Conservation (phyloP, 1,284 basidiomycete species). For the Somion occarium region DNA sequence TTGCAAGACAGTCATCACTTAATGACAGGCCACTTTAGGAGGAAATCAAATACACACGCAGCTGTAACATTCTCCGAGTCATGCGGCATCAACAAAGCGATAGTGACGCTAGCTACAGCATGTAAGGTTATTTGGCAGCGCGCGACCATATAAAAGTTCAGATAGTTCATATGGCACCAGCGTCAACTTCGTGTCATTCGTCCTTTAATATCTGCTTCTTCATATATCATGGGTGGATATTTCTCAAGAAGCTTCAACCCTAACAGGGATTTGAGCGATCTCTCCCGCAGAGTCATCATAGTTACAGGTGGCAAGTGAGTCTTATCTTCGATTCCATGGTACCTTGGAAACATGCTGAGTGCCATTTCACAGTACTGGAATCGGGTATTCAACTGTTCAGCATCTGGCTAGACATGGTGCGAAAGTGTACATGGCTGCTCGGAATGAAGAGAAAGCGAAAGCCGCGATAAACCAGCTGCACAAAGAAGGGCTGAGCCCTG, state of each 20-base stretch:
- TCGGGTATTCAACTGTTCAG: slow-evolving; percentile 36
- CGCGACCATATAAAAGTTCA: too few relatives aligned
- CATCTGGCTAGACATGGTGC: slow-evolving; percentile 37
- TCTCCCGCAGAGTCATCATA: slow-evolving; percentile 33
- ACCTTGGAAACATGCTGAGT: background rate
- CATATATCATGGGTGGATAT: slow-evolving; percentile 13
- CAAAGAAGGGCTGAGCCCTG: slow-evolving; percentile 26
- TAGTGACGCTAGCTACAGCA: too few relatives aligned
- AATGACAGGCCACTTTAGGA: too few relatives aligned
- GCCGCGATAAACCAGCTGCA: slow-evolving; percentile 33
- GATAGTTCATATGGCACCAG: too few relatives aligned
- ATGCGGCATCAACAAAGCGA: too few relatives aligned
- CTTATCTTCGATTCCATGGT: background rate
- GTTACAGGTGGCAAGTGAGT: slow-evolving; percentile 38
- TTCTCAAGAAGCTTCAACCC: slow-evolving; percentile 21
- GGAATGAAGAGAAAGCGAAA: slow-evolving; percentile 33
- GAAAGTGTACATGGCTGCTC: slow-evolving; percentile 40
- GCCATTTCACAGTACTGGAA: slow-evolving; percentile 30
- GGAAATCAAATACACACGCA: too few relatives aligned
- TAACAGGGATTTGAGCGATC: slow-evolving; percentile 25
- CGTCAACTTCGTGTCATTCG: too few relatives aligned
- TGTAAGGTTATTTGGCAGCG: too few relatives aligned
- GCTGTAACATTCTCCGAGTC: too few relatives aligned
- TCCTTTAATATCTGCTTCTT: too few relatives aligned
- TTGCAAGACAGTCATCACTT: too few relatives aligned